Conservation (phyloP, 352 stramenopile genomes). For the Phytophthora tubulina region DNA sequence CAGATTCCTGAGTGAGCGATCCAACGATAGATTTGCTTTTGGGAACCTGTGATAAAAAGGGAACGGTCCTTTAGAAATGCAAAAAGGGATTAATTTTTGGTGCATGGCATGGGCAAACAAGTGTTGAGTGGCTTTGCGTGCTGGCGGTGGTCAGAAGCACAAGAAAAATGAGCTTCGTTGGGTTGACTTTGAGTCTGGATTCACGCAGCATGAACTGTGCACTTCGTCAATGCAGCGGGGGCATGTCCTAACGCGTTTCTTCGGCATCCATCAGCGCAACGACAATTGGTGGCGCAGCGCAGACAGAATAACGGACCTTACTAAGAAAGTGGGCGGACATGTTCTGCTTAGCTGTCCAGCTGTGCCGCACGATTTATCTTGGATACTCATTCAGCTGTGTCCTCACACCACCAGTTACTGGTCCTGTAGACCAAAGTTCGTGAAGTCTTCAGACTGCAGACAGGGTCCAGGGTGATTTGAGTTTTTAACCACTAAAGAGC, state of each 20-base stretch:
- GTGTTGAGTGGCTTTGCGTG: not conserved
- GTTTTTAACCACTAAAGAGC: constrained; percentile 17
- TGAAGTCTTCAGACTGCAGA: constrained; percentile 10
- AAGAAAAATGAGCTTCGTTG: not conserved
- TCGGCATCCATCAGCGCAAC: constrained; percentile 9
- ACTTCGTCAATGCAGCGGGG: constrained; percentile 10
- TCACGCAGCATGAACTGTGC: constrained; percentile 4
- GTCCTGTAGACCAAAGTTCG: too few relatives aligned
- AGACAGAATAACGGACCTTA: constrained; percentile 30
- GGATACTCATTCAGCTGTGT: constrained; percentile 17
- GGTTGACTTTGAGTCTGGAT: constrained; percentile 7
- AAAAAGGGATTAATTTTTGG: constrained; percentile 13
- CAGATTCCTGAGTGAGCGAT: constrained; percentile 34
- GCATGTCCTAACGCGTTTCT: not conserved
- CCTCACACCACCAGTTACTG: too few relatives aligned
- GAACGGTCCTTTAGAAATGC: constrained; percentile 6
- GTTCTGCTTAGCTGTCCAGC: constrained; percentile 17
- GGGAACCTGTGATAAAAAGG: constrained; percentile 1
- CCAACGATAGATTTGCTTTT: constrained; percentile 9
- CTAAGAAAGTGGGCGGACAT: constrained; percentile 21
- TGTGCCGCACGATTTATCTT: not conserved
- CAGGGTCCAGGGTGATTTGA: constrained; percentile 34
- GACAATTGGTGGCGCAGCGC: constrained; percentile 13
- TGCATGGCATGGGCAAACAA: constrained; percentile 4
- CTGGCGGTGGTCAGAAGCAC: not conserved